These are phyloP conservation scores for Dunaliella primolecta DNA, from an alignment of 139 green algal species.

Conservation along the genomic window DNA sequence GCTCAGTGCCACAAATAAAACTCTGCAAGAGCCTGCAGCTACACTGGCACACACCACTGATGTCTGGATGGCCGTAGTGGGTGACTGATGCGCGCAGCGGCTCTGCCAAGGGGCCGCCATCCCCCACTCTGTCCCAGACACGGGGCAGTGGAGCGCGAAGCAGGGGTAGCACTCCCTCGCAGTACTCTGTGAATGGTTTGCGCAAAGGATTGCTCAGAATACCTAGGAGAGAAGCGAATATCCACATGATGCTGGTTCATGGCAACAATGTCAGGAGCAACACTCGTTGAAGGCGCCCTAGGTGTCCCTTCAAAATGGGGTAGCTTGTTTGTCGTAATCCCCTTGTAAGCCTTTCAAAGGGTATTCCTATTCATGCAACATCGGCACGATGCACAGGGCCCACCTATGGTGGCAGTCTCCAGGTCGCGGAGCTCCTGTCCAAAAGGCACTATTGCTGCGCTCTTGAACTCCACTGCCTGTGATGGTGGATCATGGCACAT, in stretches of 20 bases:
- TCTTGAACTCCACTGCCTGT: slow-evolving; percentile 14
- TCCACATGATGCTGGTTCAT: neutral
- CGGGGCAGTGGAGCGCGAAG: slow-evolving; percentile 35
- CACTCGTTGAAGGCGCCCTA: neutral
- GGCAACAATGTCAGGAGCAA: neutral
- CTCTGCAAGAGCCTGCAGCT: too few relatives aligned
- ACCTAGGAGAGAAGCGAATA: neutral
- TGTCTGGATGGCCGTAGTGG: slow-evolving; percentile 20
- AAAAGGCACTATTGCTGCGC: neutral
- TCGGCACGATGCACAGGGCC: neutral
- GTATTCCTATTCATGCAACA: neutral
- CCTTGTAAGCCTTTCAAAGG: neutral
- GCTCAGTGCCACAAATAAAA: too few relatives aligned
- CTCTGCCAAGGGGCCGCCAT: slow-evolving; percentile 29
- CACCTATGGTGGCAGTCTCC: slow-evolving; percentile 11
- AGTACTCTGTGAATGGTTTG: slow-evolving; percentile 37
- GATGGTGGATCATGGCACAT: slow-evolving; percentile 16
- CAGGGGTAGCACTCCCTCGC: slow-evolving; percentile 26
- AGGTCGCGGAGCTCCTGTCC: neutral
- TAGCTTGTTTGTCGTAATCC: neutral
- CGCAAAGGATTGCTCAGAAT: too few relatives aligned
- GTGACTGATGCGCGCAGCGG: slow-evolving; percentile 17
- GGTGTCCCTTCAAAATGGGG: neutral
- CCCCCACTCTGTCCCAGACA: slow-evolving; percentile 32
- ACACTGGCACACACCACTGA: too few relatives aligned